Evolutionary conservation across 805 yeast species (phyloP).

Genomic region (Hanseniaspora occidentalis): DNA sequence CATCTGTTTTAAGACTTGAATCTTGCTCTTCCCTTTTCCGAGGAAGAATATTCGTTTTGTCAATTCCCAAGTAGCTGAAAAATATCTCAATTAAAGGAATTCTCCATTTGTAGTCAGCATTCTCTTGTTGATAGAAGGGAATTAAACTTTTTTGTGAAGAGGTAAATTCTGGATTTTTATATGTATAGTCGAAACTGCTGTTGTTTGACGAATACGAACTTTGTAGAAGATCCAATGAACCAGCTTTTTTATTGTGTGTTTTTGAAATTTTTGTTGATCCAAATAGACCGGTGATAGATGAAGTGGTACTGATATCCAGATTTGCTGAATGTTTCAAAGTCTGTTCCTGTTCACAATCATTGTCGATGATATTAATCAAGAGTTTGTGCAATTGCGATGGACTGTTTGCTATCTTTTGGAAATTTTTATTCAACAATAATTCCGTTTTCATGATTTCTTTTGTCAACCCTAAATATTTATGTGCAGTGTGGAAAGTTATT

Average conservation of each 20-base stretch:
- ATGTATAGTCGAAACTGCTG: slow-evolving; percentile 2
- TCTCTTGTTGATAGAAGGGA: slow-evolving; percentile 54
- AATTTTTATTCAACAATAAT: slow-evolving; percentile 40
- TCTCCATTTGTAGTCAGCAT: slow-evolving; percentile 53
- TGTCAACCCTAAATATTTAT: slow-evolving; percentile 75
- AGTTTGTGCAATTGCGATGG: slow-evolving; percentile 2
- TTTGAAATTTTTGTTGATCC: no score
- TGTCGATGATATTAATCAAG: slow-evolving; percentile 1
- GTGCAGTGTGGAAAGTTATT: slow-evolving; percentile 86
- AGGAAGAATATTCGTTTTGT: slow-evolving; percentile 23
- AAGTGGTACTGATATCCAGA: neutral
- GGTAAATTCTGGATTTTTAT: neutral
- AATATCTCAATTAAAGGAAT: slow-evolving; percentile 60
- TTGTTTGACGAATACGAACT: no score
- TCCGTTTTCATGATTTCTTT: slow-evolving; percentile 73
- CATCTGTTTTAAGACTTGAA: neutral
- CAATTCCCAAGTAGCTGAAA: slow-evolving; percentile 56
- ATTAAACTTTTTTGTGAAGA: slow-evolving; percentile 18
- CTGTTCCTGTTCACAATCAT: neutral
- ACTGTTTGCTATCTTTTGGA: slow-evolving; percentile 12
- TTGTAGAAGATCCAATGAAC: no score
- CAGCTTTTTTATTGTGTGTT: no score
- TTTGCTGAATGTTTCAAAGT: neutral
- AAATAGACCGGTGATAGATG: neutral
- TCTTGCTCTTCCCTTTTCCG: no score